Evolutionary conservation across 106 monocot genomes (phyloP), one percentile per base, ranked within the genome.

Genomic region (Dendrobium officinale): DNA sequence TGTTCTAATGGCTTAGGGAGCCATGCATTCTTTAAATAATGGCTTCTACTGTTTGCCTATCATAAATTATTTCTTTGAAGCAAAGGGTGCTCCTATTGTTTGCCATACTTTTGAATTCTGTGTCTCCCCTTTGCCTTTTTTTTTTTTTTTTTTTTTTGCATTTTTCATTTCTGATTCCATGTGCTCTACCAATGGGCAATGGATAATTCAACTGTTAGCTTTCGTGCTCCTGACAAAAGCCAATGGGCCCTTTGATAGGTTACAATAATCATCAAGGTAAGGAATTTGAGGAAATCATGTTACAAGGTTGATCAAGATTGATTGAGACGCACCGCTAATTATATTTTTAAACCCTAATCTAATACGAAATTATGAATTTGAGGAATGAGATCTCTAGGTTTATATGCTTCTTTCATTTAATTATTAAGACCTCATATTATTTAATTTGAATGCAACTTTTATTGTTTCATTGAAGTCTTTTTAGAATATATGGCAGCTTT

Each of bases 401-500:
- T 58, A 81, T 55, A 58, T 64, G 55, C 54, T 72, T 77, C 74
- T 61, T 70, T 80, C 55, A 81, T 82, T 42, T 81, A 61, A 68
- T 80, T 81, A 67, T 41, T 54, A 15, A 66, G 77, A 84, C 77
- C 75, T 73, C 84, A 37, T 72, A 61, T 61, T 61, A 5, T 5
- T 22, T 82, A 54, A 76, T 61, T 81, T 77, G 48, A 78, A 82
- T 86, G 86, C 91, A 90, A 86, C 44, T 43, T 19, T 64, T 67
- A 78, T 56, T 80, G 54, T 33, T 19, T 54, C 47, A 73, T 56
- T 80, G 74, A 75, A 51, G 59, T 75, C 77, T 79, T 77, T 58
- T 27, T 31, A 80, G 59, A 29, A 54, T 79, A 33, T n/a, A 42
- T 80, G 85, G 6, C 90, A 90, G 87, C 88, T 82, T 90, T 90